Base-by-base conservation (phyloP, 2,329 filamentous ascomycete genomes). In the Exophiala sp. region DNA sequence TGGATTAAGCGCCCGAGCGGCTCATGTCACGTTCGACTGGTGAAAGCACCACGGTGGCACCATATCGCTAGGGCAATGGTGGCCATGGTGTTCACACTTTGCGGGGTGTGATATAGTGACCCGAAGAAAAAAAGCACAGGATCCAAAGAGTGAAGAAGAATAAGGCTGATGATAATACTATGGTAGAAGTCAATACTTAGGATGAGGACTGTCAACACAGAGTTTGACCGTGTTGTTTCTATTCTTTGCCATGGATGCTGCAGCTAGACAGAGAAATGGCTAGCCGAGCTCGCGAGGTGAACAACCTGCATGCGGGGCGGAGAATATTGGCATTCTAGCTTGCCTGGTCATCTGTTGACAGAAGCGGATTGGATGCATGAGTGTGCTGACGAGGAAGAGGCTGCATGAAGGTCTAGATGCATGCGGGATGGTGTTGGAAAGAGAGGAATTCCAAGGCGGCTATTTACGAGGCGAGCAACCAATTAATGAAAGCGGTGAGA, bases 1-100 rank as follows among this genome's bases (percentile, higher is more conserved):
- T 47, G 51, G 57, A 38, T 43, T 60, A 60, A 60, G 57, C 57
- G 57, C 57, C 54, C 47, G 47, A 33, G 43, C 41, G 40, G 43
- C 39, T 50, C 54, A 57, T 47, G 52, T 57, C 57, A 60, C 57
- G 57, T 53, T 52, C n/a, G 44, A 34, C 18, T 33, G 41, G 36
- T 14, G 35, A 35, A 9, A 36, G 24, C 24, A 29, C 24, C 24
- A 29, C 24, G 4, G 24, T 18, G 24, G 33, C 34, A 40, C 47
- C 39, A 42, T 50, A 38, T 43, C 16, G 34, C 41, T 29, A 44
- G 38, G 49, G 38, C 55, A 38, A 24, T 34, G 24, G 35, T 16
- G 10, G 51, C 51, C 55, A 47, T 46, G 18, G 39, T 18, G 35
- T 40, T 35, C 16, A 32, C 33, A 39, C 20, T 11, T 36, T 29